Conservation (phyloP, 2,329 filamentous ascomycete genomes). For the Exophiala spinifera region DNA sequence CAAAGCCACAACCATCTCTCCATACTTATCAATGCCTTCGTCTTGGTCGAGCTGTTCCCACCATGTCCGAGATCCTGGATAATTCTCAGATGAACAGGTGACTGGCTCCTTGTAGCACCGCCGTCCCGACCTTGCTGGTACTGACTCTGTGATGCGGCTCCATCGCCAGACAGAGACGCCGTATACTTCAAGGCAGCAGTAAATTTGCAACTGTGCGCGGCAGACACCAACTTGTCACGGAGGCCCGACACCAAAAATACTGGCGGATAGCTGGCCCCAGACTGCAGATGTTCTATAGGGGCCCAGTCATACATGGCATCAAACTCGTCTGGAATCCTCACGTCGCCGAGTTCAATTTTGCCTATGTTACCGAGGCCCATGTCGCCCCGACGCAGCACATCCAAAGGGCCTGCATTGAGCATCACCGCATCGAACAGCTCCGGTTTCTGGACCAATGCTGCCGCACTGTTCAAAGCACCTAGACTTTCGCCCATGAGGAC, state of each 20-base stretch:
- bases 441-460: neutral
- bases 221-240: conserved; percentile 6
- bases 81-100: conserved; percentile 1
- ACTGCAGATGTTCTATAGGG: too few species aligned
- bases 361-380: neutral
- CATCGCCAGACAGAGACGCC: neutral
- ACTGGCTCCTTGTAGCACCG: too few species aligned
- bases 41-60: conserved; percentile 4
- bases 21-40: neutral
- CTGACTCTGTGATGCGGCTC: too few species aligned
- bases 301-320: too few species aligned
- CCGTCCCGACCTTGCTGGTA: too few species aligned
- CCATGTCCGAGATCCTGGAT: conserved; percentile 6
- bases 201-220: conserved; percentile 7
- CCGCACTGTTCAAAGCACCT: neutral
- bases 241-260: neutral
- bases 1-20: too few species aligned
- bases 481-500: too few species aligned
- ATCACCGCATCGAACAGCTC: conserved; percentile 10
- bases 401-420: conserved; percentile 7
- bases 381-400: conserved; percentile 5
- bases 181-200: conserved; percentile 6
- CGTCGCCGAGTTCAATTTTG: too few species aligned
- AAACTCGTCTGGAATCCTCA: too few species aligned
- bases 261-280: too few species aligned